Evolutionary conservation across 768 basidiomycete species (phyloP).

Genomic region (Phlebiopsis flavidoalba): DNA sequence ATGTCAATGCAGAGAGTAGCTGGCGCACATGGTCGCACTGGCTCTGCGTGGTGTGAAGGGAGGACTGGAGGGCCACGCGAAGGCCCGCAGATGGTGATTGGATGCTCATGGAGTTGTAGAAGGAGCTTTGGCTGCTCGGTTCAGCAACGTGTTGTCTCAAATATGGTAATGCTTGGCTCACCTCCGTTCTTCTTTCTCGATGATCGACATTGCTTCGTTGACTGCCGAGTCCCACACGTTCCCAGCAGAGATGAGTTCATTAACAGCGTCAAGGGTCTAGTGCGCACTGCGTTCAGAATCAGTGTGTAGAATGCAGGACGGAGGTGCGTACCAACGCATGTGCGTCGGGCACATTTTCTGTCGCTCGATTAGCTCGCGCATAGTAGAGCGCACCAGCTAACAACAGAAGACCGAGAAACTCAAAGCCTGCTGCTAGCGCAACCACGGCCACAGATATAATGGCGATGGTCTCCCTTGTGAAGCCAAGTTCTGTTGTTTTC

Average conservation of each 20-base stretch:
- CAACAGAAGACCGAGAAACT: conserved; percentile 17
- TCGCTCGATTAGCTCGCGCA: conserved; percentile 1
- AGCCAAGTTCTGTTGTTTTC: neutral
- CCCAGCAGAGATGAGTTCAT: conserved; percentile 63
- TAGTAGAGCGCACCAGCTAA: conserved; percentile 15
- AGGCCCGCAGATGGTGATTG: conserved; percentile 50
- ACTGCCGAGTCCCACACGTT: conserved; percentile 71
- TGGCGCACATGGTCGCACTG: conserved; percentile 82
- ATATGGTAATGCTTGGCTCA: conserved; percentile 20
- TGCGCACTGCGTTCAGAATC: neutral
- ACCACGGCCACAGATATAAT: conserved; percentile 19
- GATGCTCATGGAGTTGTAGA: conserved; percentile 38
- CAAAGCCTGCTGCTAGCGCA: conserved; percentile 17
- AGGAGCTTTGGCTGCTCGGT: conserved; percentile 22
- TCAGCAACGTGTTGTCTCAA: neutral
- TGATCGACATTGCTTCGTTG: conserved; percentile 56
- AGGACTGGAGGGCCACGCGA: conserved; percentile 66
- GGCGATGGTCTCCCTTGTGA: conserved; percentile 11
- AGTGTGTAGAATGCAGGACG: neutral
- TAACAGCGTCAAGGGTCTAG: conserved; percentile 61
- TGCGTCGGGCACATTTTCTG: neutral
- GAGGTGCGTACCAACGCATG: neutral
- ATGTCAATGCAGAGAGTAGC: conserved; percentile 71
- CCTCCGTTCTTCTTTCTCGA: conserved; percentile 72
- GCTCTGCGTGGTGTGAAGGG: conserved; percentile 68